Percentiles rank a stretch among this genome's conserved stretches.
phyloP scores from a whole-genome alignment of 1,284 basidiomycete species.

The Cryptococcus floricola region DNA sequence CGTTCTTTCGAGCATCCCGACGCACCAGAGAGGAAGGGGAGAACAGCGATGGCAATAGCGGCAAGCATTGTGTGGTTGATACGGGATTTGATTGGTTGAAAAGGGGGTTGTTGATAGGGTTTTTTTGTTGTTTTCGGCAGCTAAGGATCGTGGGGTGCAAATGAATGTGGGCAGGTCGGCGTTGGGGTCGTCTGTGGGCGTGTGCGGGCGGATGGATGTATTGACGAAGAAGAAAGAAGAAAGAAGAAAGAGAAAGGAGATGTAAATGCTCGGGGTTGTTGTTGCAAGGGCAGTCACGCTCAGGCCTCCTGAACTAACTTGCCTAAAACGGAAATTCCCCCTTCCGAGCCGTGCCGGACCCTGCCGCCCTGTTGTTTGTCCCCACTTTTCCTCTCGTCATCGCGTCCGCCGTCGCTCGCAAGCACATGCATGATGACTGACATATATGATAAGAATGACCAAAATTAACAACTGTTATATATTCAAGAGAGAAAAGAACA shows the following conservation, averaged over 20 bases:
- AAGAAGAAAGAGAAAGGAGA: not conserved
- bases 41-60: conserved; percentile 27
- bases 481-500: too few species aligned
- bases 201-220: not conserved
- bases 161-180: not conserved
- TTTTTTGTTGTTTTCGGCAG: not conserved
- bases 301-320: not conserved
- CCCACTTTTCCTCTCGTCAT: not conserved
- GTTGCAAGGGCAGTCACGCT: too few species aligned
- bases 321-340: not conserved
- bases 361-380: not conserved
- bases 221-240: not conserved
- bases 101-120: not conserved
- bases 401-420: too few species aligned
- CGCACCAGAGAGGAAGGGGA: conserved; percentile 39
- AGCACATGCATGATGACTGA: too few species aligned
- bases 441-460: too few species aligned
- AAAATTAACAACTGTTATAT: too few species aligned
- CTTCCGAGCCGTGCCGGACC: not conserved
- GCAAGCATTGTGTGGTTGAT: conserved; percentile 25
- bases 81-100: not conserved
- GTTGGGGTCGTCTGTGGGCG: not conserved
- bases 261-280: too few species aligned
- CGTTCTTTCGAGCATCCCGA: not conserved
- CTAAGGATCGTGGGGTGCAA: not conserved